A percentile compares a stretch with the other conserved stretches of the same genome.
These are phyloP conservation scores for Magnolia changhungtana DNA, from an alignment of 164 flowering plant genomes.

Conservation along the genomic window DNA sequence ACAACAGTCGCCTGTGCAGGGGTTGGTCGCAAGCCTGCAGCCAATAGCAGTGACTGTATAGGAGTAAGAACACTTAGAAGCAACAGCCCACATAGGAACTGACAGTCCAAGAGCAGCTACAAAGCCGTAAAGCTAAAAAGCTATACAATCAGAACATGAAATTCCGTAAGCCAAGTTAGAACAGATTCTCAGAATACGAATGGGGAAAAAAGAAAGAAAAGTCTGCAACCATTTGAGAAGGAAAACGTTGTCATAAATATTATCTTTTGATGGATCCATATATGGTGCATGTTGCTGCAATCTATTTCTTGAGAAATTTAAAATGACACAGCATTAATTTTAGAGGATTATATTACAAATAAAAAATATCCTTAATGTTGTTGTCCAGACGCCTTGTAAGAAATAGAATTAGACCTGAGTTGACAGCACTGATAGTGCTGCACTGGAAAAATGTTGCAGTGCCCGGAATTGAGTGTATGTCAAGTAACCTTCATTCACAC, in stretches of 20 bases:
- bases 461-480: constrained; percentile 91
- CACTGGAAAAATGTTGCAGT: constrained; percentile 84
- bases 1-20: constrained; percentile 97
- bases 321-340: not conserved
- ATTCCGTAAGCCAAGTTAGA: not conserved
- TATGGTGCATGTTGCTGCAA: not conserved
- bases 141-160: not conserved
- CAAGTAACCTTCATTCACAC: constrained; percentile 93
- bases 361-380: not conserved
- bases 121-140: not conserved
- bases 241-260: not conserved
- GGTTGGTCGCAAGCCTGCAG: constrained; percentile 99
- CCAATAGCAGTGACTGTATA: constrained; percentile 94
- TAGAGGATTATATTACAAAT: not conserved
- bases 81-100: constrained; percentile 12
- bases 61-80: constrained; percentile 39
- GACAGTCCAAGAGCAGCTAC: constrained; percentile 4
- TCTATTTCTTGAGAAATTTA: not conserved
- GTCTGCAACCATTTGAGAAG: not conserved
- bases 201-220: not conserved
- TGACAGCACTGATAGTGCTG: constrained; percentile 87
- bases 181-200: not conserved
- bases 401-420: constrained; percentile 73
- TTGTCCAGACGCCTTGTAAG: not conserved
- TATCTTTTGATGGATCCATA: not conserved